Evolutionary conservation across 306 rosid species (phyloP).

Genomic region (Dryas alaskensis): DNA sequence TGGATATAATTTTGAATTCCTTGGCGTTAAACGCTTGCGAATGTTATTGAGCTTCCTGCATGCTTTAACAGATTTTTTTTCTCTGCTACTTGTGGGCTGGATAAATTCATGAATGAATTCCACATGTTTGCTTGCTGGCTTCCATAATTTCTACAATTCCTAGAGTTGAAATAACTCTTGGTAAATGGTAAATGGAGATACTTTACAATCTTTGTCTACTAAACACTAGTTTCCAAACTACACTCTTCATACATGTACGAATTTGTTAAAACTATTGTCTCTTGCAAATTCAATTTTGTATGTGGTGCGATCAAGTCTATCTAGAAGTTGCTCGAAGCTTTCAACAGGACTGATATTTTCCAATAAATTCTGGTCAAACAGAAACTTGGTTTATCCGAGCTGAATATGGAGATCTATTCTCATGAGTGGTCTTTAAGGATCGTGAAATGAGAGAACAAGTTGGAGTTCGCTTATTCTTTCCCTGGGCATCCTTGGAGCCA

Average conservation of each 20-base stretch:
- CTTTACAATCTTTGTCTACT: conserved; percentile 4
- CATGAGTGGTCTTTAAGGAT: conserved; percentile 45
- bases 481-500: conserved; percentile 42
- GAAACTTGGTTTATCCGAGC: conserved; percentile 28
- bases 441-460: conserved; percentile 44
- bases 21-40: neutral
- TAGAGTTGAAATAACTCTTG: conserved; percentile 4
- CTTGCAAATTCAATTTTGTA: conserved; percentile 2
- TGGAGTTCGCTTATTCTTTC: conserved; percentile 37
- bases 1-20: neutral
- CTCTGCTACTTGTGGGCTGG: neutral
- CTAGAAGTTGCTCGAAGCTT: conserved; percentile 1
- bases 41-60: neutral
- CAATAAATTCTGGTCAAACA: conserved; percentile 13
- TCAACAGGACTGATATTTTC: conserved; percentile 13
- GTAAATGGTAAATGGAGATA: neutral
- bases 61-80: neutral
- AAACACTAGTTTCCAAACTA: conserved; percentile 13
- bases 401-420: conserved; percentile 81
- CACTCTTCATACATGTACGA: conserved; percentile 14
- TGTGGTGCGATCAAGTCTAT: conserved; percentile 2
- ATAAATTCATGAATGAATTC: neutral
- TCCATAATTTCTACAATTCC: conserved; percentile 6
- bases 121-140: conserved; percentile 1
- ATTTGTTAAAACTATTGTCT: conserved; percentile 3